Percentiles rank a stretch among this genome's conserved stretches.
Conservation (phyloP, 495 filamentous ascomycete species). For the Penicillium angulare region DNA sequence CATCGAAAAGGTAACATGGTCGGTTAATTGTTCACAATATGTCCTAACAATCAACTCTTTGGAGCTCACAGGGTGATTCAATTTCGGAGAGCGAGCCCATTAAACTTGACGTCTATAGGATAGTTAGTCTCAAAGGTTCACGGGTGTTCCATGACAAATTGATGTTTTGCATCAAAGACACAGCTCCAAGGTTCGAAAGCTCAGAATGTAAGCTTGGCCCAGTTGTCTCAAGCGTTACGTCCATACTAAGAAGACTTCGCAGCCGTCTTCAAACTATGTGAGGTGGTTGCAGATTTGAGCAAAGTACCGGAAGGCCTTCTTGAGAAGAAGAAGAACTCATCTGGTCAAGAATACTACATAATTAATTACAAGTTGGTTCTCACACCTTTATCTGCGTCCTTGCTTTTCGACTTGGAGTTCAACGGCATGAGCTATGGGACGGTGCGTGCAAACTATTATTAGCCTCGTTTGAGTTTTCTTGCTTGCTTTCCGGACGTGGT, state of each 20-base stretch:
- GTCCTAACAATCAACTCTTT: not conserved
- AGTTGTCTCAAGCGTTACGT: not conserved
- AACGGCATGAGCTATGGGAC: constrained; percentile 26
- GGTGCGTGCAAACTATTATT: constrained; percentile 13
- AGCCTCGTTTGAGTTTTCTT: not conserved
- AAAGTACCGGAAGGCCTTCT: constrained; percentile 25
- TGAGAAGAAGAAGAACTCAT: constrained; percentile 13
- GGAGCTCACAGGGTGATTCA: not conserved
- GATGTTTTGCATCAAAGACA: not conserved
- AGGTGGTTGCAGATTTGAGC: constrained; percentile 21
- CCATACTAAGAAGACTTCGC: not conserved
- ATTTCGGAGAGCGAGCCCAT: constrained; percentile 10
- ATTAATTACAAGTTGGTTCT: constrained; percentile 19
- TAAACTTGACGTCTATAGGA: not conserved
- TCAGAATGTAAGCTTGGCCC: not conserved
- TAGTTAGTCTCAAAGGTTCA: not conserved
- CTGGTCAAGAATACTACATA: constrained; percentile 16
- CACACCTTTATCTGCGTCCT: constrained; percentile 23
- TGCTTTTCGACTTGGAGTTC: constrained; percentile 29
- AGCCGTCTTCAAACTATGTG: constrained; percentile 18
- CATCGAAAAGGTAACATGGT: constrained; percentile 27
- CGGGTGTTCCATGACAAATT: not conserved
- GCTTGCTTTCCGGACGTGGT: not conserved
- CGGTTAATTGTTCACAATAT: not conserved
- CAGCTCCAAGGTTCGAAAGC: not conserved